These are phyloP conservation scores for Talaromyces adpressus DNA, from an alignment of 495 filamentous ascomycete genomes.

Conservation along the genomic window DNA sequence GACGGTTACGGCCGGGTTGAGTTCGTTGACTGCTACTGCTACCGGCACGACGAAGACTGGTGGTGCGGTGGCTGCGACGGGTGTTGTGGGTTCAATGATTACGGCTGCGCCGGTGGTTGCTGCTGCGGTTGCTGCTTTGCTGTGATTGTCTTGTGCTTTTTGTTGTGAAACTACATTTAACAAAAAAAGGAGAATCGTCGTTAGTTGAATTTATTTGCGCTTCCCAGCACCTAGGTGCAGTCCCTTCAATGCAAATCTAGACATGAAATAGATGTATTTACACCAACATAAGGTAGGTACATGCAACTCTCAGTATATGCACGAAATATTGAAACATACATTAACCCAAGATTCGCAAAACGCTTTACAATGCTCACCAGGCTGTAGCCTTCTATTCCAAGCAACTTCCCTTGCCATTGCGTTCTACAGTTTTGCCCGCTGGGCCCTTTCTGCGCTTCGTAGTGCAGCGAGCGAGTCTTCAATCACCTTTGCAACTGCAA, in stretches of 20 bases:
- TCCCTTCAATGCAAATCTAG: background rate
- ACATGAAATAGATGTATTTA: background rate
- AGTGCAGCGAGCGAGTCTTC: conserved; percentile 15
- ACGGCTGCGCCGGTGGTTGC: conserved; percentile 19
- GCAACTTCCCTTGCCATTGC: background rate
- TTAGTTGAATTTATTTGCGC: background rate
- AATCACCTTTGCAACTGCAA: conserved; percentile 38
- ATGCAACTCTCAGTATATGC: background rate
- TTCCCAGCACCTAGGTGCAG: background rate
- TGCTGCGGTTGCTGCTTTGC: conserved; percentile 14
- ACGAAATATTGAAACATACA: background rate
- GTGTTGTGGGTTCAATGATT: conserved; percentile 12
- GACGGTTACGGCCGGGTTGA: conserved; percentile 16
- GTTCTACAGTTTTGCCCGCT: background rate
- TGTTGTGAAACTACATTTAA: too few relatives aligned
- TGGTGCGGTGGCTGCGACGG: conserved; percentile 8
- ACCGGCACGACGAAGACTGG: conserved; percentile 11
- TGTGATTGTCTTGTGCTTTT: background rate
- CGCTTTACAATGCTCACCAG: background rate
- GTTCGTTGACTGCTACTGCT: conserved; percentile 7
- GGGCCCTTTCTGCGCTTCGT: background rate
- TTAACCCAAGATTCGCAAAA: background rate
- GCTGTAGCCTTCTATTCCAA: background rate
- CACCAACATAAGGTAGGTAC: background rate
- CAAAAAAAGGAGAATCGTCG: too few relatives aligned